Evolutionary conservation across 2,329 filamentous ascomycete species (phyloP).

Genomic region (Penicillium sp.): DNA sequence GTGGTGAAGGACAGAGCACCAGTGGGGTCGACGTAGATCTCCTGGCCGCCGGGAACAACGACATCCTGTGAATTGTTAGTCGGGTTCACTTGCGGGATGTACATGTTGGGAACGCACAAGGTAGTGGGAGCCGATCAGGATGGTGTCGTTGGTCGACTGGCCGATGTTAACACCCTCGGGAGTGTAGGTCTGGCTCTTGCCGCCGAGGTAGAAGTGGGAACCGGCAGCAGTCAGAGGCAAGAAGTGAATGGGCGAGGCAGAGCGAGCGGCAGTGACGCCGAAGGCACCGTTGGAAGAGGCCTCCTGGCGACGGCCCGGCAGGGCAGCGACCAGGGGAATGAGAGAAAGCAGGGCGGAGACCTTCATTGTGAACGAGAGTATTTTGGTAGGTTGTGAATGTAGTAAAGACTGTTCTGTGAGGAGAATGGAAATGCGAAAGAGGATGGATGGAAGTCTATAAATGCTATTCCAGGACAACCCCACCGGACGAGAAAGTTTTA

Average conservation of each 20-base stretch:
- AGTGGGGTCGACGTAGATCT: slow-evolving; percentile 59
- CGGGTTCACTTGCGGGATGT: slow-evolving; percentile 25
- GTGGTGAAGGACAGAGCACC: slow-evolving; percentile 61
- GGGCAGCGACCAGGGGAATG: slow-evolving; percentile 28
- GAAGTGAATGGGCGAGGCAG: slow-evolving; percentile 54
- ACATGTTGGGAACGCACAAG: slow-evolving; percentile 35
- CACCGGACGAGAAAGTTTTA: slow-evolving; percentile 4
- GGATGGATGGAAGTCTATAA: not conserved
- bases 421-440: not conserved
- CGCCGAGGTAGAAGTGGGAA: slow-evolving; percentile 55
- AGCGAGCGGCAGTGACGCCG: slow-evolving; percentile 48
- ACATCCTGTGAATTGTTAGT: slow-evolving; percentile 43
- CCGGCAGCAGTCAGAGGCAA: slow-evolving; percentile 50
- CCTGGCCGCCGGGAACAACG: slow-evolving; percentile 65
- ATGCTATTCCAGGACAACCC: not conserved
- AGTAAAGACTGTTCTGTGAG: slow-evolving; percentile 1
- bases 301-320: slow-evolving; percentile 20
- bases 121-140: slow-evolving; percentile 44
- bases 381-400: not conserved
- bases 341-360: slow-evolving; percentile 29
- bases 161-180: slow-evolving; percentile 46
- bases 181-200: slow-evolving; percentile 53
- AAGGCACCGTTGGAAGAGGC: slow-evolving; percentile 36
- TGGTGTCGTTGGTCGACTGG: slow-evolving; percentile 52
- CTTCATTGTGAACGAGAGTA: slow-evolving; percentile 29